Evolutionary conservation across 164 flowering plant species (phyloP).

Genomic region (Vitis riparia): DNA sequence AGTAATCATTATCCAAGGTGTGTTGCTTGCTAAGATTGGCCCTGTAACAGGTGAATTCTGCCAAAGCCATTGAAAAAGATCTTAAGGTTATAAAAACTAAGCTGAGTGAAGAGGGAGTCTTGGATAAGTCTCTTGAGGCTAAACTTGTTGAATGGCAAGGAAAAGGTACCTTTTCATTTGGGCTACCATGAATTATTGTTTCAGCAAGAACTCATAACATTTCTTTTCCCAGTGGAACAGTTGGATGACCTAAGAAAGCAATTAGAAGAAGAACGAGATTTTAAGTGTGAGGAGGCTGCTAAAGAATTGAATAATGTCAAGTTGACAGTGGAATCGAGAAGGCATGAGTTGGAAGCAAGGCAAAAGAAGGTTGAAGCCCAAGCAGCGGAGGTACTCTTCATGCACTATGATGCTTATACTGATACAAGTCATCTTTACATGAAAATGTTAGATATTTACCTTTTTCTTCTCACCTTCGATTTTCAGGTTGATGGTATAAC

Average conservation of each 20-base stretch:
- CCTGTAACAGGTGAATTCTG: conserved; percentile 52
- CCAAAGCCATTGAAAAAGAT: conserved; percentile 78
- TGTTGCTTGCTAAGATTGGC: background rate
- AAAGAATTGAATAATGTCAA: conserved; percentile 54
- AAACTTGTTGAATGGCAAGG: conserved; percentile 68
- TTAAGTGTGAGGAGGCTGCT: conserved; percentile 48
- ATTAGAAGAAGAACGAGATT: conserved; percentile 59
- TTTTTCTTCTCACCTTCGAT: conserved; percentile 2
- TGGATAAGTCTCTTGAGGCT: conserved; percentile 70
- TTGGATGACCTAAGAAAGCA: conserved; percentile 53
- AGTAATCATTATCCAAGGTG: too few species aligned
- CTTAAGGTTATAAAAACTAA: conserved; percentile 62
- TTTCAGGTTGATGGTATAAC: conserved; percentile 56
- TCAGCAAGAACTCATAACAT: too few species aligned
- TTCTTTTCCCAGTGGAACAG: conserved; percentile 49
- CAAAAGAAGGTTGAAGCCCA: conserved; percentile 58
- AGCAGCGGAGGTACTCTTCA: conserved; percentile 58
- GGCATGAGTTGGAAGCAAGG: conserved; percentile 45
- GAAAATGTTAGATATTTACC: background rate
- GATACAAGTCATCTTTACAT: background rate
- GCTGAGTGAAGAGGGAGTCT: conserved; percentile 55
- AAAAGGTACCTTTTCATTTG: conserved; percentile 47
- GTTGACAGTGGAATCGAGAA: conserved; percentile 56
- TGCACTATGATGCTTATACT: background rate
- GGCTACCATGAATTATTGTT: too few species aligned